Base-by-base conservation (phyloP, 129 eudicot genomes). In the Flaveria linearis region DNA sequence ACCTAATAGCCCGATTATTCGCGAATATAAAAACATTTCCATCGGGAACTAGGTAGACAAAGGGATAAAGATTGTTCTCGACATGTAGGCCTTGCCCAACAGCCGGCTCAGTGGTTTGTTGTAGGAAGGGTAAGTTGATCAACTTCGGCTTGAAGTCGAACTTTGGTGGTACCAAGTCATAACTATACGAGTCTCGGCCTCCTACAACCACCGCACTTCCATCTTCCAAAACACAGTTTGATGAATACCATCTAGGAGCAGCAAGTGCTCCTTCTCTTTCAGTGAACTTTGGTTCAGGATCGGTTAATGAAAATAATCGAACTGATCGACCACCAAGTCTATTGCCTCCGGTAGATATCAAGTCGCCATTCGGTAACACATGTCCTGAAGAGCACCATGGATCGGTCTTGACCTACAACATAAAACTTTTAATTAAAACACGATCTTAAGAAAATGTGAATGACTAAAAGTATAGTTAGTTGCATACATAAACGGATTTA, bases 381-480 rank as follows among this genome's bases (percentile, higher is more conserved):
- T 90, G 90, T 69, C 98, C 98, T 1, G 86, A 82, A 10, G 98
- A 93, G 81, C 98, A 93, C 97, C 98, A 93, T 68, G 98, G 89
- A 76, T 91, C 88, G 17, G 81, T 65, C 17, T 30, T 36, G 8
- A 93, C 36, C 96, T 92, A 76, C 43, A 50, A 5, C 39, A 58
- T 13, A 52, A 36, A 36, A 36, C 41, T 36, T 36, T 36, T 5
- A 46, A 39, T 7, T 8, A 10, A 14, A 56, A 39, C 30, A 20
- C 1, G 8, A 45, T 20, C 18, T 69, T 69, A 47, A 25, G 22
- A 28, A 28, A 12, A 52, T 26, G 17, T 17, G 30, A 61, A 23
- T 9, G 5, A n/a, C 2, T 68, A 26, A 5, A 77, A 18, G 58
- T 10, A 36, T 5, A 69, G 62, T 57, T 16, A 9, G 26, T 33